These are phyloP conservation scores for Backusella luteola DNA, from an alignment of 192 early-diverging fungal species.

Conservation along the genomic window DNA sequence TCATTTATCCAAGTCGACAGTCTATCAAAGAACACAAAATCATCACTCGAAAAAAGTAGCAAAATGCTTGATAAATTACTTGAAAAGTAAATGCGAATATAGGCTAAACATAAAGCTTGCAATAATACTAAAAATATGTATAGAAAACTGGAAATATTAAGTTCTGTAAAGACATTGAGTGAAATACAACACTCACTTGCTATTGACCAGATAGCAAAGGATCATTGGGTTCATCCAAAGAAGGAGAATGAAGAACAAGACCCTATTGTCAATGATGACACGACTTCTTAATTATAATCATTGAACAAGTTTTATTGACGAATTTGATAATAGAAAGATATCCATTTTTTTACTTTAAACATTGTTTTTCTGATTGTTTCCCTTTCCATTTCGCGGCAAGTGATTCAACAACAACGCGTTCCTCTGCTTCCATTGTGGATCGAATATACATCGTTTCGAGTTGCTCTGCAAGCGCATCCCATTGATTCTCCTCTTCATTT, in stretches of 20 bases:
- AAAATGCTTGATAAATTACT: not conserved
- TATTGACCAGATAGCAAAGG: not conserved
- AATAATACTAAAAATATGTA: not conserved
- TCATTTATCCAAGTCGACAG: constrained; percentile 2
- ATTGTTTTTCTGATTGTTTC: not conserved
- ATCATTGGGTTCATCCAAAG: not conserved
- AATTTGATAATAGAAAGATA: not conserved
- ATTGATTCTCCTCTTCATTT: not conserved
- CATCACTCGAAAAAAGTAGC: constrained; percentile 1
- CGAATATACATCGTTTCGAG: not conserved
- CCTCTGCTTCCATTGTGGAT: not conserved
- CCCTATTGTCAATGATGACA: too few species aligned
- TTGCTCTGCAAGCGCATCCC: not conserved
- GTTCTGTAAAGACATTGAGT: not conserved
- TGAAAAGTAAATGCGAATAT: not conserved
- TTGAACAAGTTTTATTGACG: not conserved
- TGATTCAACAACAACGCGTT: not conserved
- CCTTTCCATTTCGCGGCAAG: not conserved
- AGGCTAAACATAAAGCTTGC: not conserved
- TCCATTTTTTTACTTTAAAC: not conserved
- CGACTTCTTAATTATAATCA: not conserved
- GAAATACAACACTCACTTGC: constrained; percentile 7
- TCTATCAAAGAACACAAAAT: not conserved
- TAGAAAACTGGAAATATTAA: not conserved
- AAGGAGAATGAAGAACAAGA: not conserved